Conservation (phyloP, 257 asterid species). For the Nicotiana undulata region DNA sequence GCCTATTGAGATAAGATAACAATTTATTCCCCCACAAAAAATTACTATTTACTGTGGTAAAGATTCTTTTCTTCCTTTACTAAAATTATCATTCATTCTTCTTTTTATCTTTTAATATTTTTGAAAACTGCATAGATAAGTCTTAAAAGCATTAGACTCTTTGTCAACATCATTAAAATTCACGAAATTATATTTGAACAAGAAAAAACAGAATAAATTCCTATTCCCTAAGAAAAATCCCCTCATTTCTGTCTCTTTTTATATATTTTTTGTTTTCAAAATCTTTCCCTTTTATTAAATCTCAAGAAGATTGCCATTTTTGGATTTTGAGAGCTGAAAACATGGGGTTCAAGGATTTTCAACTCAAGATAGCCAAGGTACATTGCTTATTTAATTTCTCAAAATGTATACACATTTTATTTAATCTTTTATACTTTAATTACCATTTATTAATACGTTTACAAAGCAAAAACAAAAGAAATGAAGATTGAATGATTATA, state of each 20-base stretch:
- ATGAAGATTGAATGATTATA: not conserved
- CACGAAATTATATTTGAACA: not conserved
- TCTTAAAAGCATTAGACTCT: too few relatives aligned
- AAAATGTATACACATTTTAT: not conserved
- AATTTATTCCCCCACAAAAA: not conserved
- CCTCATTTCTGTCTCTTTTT: not conserved
- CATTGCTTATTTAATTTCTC: not conserved
- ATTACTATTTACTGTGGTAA: not conserved
- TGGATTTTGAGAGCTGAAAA: not conserved
- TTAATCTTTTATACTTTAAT: not conserved
- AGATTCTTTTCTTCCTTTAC: not conserved
- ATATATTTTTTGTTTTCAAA: not conserved
- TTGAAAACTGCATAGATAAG: not conserved
- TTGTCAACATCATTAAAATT: too few relatives aligned
- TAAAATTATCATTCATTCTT: not conserved
- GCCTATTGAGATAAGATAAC: not conserved
- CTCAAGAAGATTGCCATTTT: not conserved
- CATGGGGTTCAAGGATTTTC: conserved; percentile 43
- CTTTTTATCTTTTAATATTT: not conserved
- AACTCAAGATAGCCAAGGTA: conserved; percentile 43
- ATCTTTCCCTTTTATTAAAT: not conserved
- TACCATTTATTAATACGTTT: not conserved
- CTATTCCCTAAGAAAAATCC: not conserved
- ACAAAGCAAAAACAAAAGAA: not conserved
- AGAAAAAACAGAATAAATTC: not conserved